phyloP scores from a whole-genome alignment of 2,329 filamentous ascomycete species.

The Pyricularia grisea region DNA sequence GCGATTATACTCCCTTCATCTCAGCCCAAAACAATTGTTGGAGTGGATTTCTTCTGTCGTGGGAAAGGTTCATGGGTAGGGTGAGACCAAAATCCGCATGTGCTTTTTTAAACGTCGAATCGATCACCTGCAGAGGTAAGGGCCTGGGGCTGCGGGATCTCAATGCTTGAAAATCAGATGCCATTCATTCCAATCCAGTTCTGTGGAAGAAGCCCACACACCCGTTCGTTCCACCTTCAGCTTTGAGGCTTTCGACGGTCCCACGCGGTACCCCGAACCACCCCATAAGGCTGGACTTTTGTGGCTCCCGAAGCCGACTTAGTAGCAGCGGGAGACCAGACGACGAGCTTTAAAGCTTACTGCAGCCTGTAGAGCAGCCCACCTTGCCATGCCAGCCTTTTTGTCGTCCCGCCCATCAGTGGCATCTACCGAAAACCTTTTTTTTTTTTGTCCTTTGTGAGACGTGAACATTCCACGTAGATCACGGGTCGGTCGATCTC shows the following conservation, averaged over 20 bases:
- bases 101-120: not conserved
- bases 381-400: not conserved
- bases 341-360: not conserved
- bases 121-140: not conserved
- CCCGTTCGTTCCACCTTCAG: not conserved
- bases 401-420: not conserved
- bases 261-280: not conserved
- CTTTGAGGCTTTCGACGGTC: not conserved
- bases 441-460: not conserved
- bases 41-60: not conserved
- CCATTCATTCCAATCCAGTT: not conserved
- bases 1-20: not conserved
- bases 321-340: not conserved
- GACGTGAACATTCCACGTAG: too few species aligned
- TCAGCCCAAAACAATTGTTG: not conserved
- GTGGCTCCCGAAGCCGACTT: not conserved
- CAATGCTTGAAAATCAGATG: not conserved
- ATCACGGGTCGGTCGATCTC: not conserved
- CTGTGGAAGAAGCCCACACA: not conserved
- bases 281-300: not conserved
- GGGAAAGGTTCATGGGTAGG: not conserved
- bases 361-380: not conserved
- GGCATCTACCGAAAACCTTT: not conserved
- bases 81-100: not conserved
- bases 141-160: not conserved